Conservation (phyloP, 2,329 filamentous ascomycete genomes). For the Microsporum canis region DNA sequence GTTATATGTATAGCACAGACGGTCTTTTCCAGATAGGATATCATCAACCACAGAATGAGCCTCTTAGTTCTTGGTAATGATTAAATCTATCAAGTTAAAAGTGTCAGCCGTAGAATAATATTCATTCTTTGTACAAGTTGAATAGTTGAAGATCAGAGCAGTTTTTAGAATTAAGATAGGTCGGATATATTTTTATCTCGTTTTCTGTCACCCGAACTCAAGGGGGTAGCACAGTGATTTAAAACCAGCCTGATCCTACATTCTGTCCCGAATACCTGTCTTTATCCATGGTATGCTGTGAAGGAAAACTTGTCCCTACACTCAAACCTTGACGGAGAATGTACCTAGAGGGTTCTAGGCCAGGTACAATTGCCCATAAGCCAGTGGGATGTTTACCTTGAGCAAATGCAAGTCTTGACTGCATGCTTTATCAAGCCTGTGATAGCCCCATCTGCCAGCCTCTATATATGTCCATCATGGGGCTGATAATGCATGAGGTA, state of each 20-base stretch:
- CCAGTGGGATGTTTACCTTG: neutral
- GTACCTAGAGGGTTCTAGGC: neutral
- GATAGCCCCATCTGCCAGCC: slow-evolving; percentile 43
- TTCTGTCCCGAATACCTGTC: neutral
- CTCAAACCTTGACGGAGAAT: neutral
- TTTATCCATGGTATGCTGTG: neutral
- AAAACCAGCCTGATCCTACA: neutral
- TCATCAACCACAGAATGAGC: too few species aligned
- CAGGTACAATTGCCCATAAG: neutral
- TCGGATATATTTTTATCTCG: neutral
- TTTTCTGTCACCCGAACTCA: neutral
- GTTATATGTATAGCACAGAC: too few species aligned
- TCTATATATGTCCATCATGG: slow-evolving; percentile 27
- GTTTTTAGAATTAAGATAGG: neutral
- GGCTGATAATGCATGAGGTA: slow-evolving; percentile 49
- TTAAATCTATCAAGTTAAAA: neutral
- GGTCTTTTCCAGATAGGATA: too few species aligned
- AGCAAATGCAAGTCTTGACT: neutral
- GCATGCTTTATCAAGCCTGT: slow-evolving; percentile 20
- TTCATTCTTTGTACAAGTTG: neutral
- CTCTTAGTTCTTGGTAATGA: too few species aligned
- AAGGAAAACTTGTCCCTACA: neutral
- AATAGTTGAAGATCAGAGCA: neutral
- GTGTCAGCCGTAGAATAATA: neutral
- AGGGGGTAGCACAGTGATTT: neutral